Base-by-base conservation (phyloP, 2,329 filamentous ascomycete genomes). In the Aphanoascus verrucosus region DNA sequence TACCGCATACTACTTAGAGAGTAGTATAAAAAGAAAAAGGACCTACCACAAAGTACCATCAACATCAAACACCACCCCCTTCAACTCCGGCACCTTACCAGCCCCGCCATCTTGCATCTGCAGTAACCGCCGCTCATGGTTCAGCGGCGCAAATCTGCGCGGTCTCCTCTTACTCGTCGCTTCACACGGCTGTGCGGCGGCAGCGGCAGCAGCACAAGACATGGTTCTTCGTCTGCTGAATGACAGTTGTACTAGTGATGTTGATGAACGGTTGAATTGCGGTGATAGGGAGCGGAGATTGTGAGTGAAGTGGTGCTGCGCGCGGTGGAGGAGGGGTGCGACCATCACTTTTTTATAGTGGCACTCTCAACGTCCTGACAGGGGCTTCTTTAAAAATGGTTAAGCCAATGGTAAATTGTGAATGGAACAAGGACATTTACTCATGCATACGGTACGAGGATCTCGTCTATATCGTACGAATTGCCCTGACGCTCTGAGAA, bases 11-110 rank as follows among this genome's bases (percentile, higher is more conserved):
- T n/a, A n/a, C n/a, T n/a, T n/a, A n/a, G n/a, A n/a, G n/a, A n/a
- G n/a, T n/a, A n/a, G n/a, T 4, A 28, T 28, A 28, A 28, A 28
- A 28, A 28, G 23, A 7, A 41, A 55, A 46, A 42, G 14, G 28
- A 23, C 20, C 20, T 71, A 94, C 90, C 85, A 96, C 56, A 97
- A 71, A 20, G 91, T 98, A 2, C 91, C 91, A 69, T 98, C 91
- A 58, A 98, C 87, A 71, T 98, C 91, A 70, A 97, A 97, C 12
- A 97, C 74, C 23, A 84, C 76, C 1, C 81, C 81, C 61, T 75
- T 74, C 54, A 84, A 62, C 31, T 61, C 62, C 41, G 76, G 74
- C 15, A 69, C 68, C 32, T 46, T n/a, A n/a, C n/a, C 64, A 57
- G 50, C 65, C 59, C 17, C 61, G 57, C 17, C 51, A 55, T 44